Base-by-base conservation (phyloP, 306 rosid genomes). In the Prunus salicina region DNA sequence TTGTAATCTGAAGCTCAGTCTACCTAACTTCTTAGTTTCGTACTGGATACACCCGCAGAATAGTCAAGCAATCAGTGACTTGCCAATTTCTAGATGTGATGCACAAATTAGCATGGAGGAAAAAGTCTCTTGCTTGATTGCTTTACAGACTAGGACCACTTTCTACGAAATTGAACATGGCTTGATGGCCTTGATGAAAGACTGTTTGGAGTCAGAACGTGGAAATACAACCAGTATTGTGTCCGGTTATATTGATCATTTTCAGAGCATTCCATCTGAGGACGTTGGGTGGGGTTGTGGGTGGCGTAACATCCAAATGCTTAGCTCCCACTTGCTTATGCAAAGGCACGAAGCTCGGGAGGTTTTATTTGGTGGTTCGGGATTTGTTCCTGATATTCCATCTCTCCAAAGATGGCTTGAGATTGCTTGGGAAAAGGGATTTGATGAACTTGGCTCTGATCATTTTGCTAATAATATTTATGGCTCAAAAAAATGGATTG, bases 231-330 rank as follows among this genome's bases (percentile, higher is more conserved):
- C 76, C 30, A 76, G 85, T 64, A 78, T 91, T 83, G 78, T 91
- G 80, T 82, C 90, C 8, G 79, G 92, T 49, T 88, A 84, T 76
- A 81, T 91, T 32, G 98, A 91, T 82, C 96, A 93, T 82, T 84
- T 88, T 61, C 91, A 93, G 76, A 77, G 96, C 89, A 78, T 85
- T 57, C 81, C 69, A 46, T 88, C 84, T 0, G 86, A 89, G 83
- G 97, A 93, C 82, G 75, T 71, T 41, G 96, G 97, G 63, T 93
- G 97, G 98, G 91, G 97, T 41, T 93, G 98, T 74, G 96, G 97
- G 34, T 93, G 97, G 96, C 90, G 96, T 55, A 91, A 93, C 80
- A 86, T 91, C 71, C 96, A 93, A 81, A 91, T 89, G 91, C 90
- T 91, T 66, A 66, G 83, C 74, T 91, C 97, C 57, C 92, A 91